Percentiles rank a stretch among this genome's conserved stretches.
phyloP scores from a whole-genome alignment of 23 red algal genomes.

The Gracilaria vermiculophylla region DNA sequence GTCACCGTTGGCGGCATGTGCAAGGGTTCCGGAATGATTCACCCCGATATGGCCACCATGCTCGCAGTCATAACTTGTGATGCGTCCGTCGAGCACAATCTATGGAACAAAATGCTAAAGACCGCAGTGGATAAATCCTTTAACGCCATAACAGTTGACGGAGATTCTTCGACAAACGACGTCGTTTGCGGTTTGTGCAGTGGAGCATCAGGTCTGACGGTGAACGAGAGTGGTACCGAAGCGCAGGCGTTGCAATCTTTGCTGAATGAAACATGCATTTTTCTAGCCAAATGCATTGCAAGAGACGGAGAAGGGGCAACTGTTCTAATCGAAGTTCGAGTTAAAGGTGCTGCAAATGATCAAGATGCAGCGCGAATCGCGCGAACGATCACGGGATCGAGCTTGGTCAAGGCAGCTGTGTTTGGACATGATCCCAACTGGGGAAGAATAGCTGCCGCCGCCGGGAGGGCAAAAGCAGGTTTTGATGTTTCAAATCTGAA shows the following conservation, averaged over 20 bases:
- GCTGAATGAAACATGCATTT: slow-evolving; percentile 54
- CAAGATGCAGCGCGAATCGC: slow-evolving; percentile 79
- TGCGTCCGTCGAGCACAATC: slow-evolving; percentile 44
- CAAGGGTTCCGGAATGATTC: slow-evolving; percentile 99
- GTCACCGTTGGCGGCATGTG: slow-evolving; percentile 92
- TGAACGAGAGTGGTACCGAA: slow-evolving; percentile 24
- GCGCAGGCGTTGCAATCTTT: slow-evolving; percentile 28
- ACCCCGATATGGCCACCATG: slow-evolving; percentile 99
- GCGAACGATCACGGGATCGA: slow-evolving; percentile 64
- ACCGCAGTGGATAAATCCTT: slow-evolving; percentile 79
- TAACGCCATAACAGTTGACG: slow-evolving; percentile 95
- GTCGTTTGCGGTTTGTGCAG: slow-evolving; percentile 79
- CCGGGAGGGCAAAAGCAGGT: slow-evolving; percentile 66
- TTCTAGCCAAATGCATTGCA: slow-evolving; percentile 86
- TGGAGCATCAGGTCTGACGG: slow-evolving; percentile 48
- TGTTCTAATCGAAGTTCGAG: slow-evolving; percentile 83
- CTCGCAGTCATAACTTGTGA: slow-evolving; percentile 86
- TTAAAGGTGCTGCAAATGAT: slow-evolving; percentile 72
- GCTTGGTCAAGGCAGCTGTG: slow-evolving; percentile 87
- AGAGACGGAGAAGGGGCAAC: slow-evolving; percentile 98
- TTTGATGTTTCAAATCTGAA: slow-evolving; percentile 66
- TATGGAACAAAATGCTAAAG: slow-evolving; percentile 62
- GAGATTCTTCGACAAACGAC: slow-evolving; percentile 99
- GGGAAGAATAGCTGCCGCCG: slow-evolving; percentile 92
- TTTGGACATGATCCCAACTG: slow-evolving; percentile 98